These are phyloP conservation scores for Malassezia globosa DNA, from an alignment of 1,284 basidiomycete species.

Conservation along the genomic window DNA sequence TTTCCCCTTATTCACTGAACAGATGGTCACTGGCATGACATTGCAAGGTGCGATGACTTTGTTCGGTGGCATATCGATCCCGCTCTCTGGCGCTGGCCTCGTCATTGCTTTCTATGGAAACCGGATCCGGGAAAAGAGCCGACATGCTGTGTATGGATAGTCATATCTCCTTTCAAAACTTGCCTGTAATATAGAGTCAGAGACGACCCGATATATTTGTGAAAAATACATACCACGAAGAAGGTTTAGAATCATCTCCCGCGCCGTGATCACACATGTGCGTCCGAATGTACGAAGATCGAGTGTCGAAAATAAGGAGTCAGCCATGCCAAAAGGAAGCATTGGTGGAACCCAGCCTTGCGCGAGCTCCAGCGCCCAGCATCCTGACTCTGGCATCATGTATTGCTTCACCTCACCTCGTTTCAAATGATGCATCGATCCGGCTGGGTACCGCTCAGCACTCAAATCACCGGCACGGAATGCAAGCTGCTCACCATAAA, in stretches of 20 bases:
- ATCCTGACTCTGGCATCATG: slow-evolving; percentile 79
- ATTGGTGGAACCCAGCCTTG: slow-evolving; percentile 52
- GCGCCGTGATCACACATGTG: slow-evolving; percentile 64
- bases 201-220: neutral
- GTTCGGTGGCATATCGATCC: slow-evolving; percentile 18
- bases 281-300: slow-evolving; percentile 72
- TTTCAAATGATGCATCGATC: slow-evolving; percentile 69
- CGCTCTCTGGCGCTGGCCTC: slow-evolving; percentile 11
- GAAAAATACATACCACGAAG: slow-evolving; percentile 16
- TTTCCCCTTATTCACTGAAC: slow-evolving; percentile 20
- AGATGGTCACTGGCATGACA: slow-evolving; percentile 19
- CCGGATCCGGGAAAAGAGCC: slow-evolving; percentile 9
- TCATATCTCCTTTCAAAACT: neutral
- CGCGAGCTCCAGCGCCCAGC: slow-evolving; percentile 90
- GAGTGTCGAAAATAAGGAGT: slow-evolving; percentile 74
- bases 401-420: slow-evolving; percentile 86
- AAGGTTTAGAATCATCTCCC: slow-evolving; percentile 42
- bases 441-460: slow-evolving; percentile 70
- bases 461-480: slow-evolving; percentile 68
- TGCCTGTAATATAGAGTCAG: slow-evolving; percentile 9
- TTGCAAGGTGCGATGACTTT: slow-evolving; percentile 21
- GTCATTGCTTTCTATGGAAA: slow-evolving; percentile 14
- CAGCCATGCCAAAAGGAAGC: slow-evolving; percentile 76
- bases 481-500: slow-evolving; percentile 84
- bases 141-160: slow-evolving; percentile 11